Evolutionary conservation across 1,284 basidiomycete genomes (phyloP), one percentile per base, ranked within the genome.

Genomic region (Ceratobasidium sp.): DNA sequence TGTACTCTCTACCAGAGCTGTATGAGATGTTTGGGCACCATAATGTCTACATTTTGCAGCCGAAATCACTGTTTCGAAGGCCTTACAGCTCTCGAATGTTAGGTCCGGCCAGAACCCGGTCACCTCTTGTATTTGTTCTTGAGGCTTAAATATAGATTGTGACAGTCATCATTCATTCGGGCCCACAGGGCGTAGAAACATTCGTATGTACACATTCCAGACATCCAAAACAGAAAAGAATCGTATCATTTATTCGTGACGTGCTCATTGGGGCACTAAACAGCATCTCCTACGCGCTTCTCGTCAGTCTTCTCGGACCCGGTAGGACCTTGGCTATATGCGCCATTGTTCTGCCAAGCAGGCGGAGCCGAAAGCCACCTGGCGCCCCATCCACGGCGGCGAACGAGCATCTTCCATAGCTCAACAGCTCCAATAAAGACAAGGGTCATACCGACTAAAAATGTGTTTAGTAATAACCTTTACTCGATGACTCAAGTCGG

Each of bases 401-500:
- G 68, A 27, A 72, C 69, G 29, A 72, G 58, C 56, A 72, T 72
- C 37, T 72, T 72, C 69, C 69, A 72, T 2, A 72, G 69, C 43
- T 72, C 69, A n/a, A 62, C 69, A n/a, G 69, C 69, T 7, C 56
- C 69, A 39, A 72, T 61, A 27, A 72, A 72, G 46, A 62, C 69
- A 9, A 53, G 9, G 16, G 69, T 72, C 69, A 72, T 72, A 9
- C 69, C 69, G 41, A 61, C 56, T 71, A 37, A n/a, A 53, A 29
- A 39, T 19, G 34, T 2, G 41, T 5, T 49, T 19, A 69, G 41
- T 11, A 9, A 27, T 43, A 1, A 19, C 24, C 14, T n/a, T 14
- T 19, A 0, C 7, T 24, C 24, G 19, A 16, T 2, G 3, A 29
- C 22, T 11, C 19, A 24, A 14, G 31, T 58, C 27, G 19, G 5